Evolutionary conservation across 2,329 filamentous ascomycete genomes (phyloP), one percentile per base, ranked within the genome.

Genomic region (Colletotrichum cereale): DNA sequence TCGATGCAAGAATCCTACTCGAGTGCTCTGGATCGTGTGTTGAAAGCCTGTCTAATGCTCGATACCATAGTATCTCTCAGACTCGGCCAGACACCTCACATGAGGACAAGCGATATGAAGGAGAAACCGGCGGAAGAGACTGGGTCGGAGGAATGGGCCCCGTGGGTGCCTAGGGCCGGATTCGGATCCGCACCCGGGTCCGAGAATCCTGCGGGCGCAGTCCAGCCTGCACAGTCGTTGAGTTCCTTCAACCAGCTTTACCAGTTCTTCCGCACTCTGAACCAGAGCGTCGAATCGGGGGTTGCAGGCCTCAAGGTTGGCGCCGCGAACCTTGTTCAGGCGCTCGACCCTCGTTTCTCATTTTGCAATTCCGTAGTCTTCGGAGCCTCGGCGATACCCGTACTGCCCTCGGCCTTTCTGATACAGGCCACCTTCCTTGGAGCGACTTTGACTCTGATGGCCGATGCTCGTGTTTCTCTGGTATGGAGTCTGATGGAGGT

Each of bases 101-200:
- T 91, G 66, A 77, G 80, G 12, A 82, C 83, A 18, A 86, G 89
- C 62, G 78, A 88, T 34, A 79, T 83, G n/a, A 78, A 80, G 47
- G 77, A 79, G 62, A 70, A 85, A 38, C 85, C 86, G 3, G 81
- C 92, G 2, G 84, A 88, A 34, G 90, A 93, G 78, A 90, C 92
- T 75, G 90, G 90, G 1, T 81, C 91, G 26, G 92, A 94, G 76
- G 91, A 94, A 80, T 94, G 92, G 92, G 89, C 92, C 74, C 89
- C 90, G 1, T 94, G 92, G 92, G 84, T 85, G 24, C 87, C 90
- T 34, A 84, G 84, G 71, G 75, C 78, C 5, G 82, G 79, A 3
- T 83, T 84, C 60, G 81, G 82, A 5, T 60, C 71, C 60, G 81
- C 79, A 3, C 83, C 84, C 58, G 81, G 81, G 4, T 55, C 71